A percentile compares a stretch with the other conserved stretches of the same genome.
Evolutionary conservation across 192 early-diverging fungal genomes (phyloP).

Genomic region (Podila clonocystis): DNA sequence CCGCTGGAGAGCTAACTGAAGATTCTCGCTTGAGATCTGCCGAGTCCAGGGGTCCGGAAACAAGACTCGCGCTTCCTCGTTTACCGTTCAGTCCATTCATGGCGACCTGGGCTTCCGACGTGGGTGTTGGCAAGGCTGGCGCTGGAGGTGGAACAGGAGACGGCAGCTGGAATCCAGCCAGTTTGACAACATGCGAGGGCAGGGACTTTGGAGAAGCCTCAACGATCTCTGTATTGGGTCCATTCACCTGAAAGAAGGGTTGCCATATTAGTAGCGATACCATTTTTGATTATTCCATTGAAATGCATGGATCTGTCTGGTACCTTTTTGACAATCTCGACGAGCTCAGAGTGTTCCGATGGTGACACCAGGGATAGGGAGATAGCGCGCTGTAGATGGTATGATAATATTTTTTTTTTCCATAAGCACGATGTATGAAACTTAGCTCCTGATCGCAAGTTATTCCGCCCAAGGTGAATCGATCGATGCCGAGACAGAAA

Average conservation of each 20-base stretch:
- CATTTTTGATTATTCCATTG: not conserved
- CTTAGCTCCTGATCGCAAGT: not conserved
- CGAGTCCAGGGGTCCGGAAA: not conserved
- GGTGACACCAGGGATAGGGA: conserved; percentile 32
- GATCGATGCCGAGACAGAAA: not conserved
- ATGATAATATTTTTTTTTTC: not conserved
- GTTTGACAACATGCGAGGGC: conserved; percentile 52
- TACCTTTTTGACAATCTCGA: conserved; percentile 36
- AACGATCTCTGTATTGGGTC: conserved; percentile 28
- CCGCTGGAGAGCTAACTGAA: conserved; percentile 36
- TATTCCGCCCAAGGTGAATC: not conserved
- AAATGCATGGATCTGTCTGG: not conserved
- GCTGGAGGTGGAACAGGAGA: conserved; percentile 10
- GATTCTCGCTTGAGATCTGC: conserved; percentile 45
- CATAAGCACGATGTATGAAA: conserved; percentile 20
- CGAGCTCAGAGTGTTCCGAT: conserved; percentile 25
- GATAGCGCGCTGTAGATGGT: conserved; percentile 40
- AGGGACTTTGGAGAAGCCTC: conserved; percentile 33
- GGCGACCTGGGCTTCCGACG: not conserved
- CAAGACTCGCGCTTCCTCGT: conserved; percentile 9
- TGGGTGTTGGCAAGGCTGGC: conserved; percentile 24
- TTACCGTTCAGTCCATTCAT: not conserved
- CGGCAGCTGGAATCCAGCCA: conserved; percentile 62
- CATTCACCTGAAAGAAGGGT: conserved; percentile 39
- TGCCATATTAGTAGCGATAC: conserved; percentile 4